Base-by-base conservation (phyloP, 371 early-diverging fungal genomes). In the Mucor plumbeus region DNA sequence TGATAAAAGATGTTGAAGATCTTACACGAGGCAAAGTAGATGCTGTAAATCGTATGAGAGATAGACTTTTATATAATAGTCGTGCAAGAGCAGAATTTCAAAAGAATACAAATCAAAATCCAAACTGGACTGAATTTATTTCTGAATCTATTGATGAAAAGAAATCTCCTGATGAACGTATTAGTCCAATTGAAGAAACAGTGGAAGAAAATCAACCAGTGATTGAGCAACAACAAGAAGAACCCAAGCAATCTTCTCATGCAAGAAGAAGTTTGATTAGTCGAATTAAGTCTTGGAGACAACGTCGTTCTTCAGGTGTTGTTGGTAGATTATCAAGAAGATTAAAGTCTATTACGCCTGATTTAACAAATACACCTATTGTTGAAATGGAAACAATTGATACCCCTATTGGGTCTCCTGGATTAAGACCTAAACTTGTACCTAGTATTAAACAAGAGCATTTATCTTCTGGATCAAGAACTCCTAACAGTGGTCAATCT, bases 11-110 rank as follows among this genome's bases (percentile, higher is more conserved):
- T 55, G 76, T 80, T 1, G 79, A 81, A 33, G 68, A 63, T 5
- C 26, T 81, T 21, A 69, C 75, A 1, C 64, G 67, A 40, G 67
- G 54, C 40, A 84, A 84, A 56, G 80, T 84, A 8, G 77, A 84
- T 33, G 75, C 73, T 11, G 84, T 84, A 9, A 84, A 81, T 17
- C 72, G 84, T 9, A 84, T 84, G 84, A 77, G 77, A 8, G 84
- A 84, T 67, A 70, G 75, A 35, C 53, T 84, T 3, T 73, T 74
- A 7, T 84, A 84, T 53, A 79, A 80, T 40, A 74, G 72, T 48
- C 77, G 76, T 34, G 72, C 69, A 13, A 68, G 84, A 33, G 60
- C 75, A 1, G 82, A 81, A 15, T 84, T 78, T 44, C 80, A 80
- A 64, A 70, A 69, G 57, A 62, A 59, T 7, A 75, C 77, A 57